phyloP scores from a whole-genome alignment of 768 basidiomycete species.

The Russula compacta region DNA sequence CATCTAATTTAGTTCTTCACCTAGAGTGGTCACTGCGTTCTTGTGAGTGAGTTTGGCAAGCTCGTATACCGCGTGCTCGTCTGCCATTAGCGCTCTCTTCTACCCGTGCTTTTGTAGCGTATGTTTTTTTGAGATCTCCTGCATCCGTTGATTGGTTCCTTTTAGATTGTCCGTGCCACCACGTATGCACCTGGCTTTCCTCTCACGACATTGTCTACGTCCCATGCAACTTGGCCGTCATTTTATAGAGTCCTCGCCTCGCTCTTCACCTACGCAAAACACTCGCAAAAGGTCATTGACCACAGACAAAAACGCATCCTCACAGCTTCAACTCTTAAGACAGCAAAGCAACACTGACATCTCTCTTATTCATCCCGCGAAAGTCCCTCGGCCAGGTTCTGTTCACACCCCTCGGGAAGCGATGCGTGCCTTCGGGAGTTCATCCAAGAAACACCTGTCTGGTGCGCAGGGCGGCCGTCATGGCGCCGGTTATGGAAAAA shows the following conservation, averaged over 20 bases:
- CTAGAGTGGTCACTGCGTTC: not conserved
- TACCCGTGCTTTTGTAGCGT: not conserved
- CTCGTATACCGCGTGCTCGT: not conserved
- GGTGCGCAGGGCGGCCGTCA: not conserved
- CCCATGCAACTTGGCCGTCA: constrained; percentile 49
- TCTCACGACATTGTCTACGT: constrained; percentile 41
- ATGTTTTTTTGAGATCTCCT: not conserved
- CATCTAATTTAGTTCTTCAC: not conserved
- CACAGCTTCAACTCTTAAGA: not conserved
- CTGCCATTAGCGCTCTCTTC: too few relatives aligned
- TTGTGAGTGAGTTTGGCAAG: not conserved
- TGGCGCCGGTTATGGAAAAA: not conserved
- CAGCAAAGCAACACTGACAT: not conserved
- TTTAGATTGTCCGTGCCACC: constrained; percentile 1
- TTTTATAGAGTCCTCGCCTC: constrained; percentile 22
- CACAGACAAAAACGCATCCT: constrained; percentile 29
- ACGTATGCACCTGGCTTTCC: constrained; percentile 43
- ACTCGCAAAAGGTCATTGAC: constrained; percentile 40
- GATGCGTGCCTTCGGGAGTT: constrained; percentile 10
- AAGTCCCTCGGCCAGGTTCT: constrained; percentile 1
- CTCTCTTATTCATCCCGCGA: not conserved
- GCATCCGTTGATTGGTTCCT: not conserved
- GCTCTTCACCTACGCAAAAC: constrained; percentile 20
- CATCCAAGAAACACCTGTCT: constrained; percentile 7
- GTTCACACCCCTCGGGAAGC: constrained; percentile 1